Base-by-base conservation (phyloP, 2,329 filamentous ascomycete genomes). In the Fusarium palustre region DNA sequence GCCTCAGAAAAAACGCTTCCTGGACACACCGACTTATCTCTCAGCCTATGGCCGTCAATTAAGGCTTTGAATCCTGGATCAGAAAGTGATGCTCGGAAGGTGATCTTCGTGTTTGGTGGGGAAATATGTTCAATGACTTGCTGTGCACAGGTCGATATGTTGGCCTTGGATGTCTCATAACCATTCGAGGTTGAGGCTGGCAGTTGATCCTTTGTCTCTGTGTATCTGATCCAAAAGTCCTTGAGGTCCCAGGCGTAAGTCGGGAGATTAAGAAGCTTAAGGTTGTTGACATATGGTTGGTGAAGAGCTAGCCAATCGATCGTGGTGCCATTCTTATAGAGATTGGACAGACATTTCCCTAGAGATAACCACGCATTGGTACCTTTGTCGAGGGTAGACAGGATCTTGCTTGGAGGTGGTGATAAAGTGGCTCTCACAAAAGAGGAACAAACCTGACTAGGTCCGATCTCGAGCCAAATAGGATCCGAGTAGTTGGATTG, bases 221-320 rank as follows among this genome's bases (percentile, higher is more conserved):
- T 49, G 30, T 45, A 43, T 11, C n/a, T 31, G 39, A 55, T 55
- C 52, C 52, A 55, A 42, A n/a, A 55, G 15, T 55, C 28, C 20
- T 43, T 22, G 5, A 45, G 22, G 15, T 55, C 39, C 52, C 52
- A 55, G 15, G 39, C 28, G 20, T 55, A 55, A 12, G 25, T 34
- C 2, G 52, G 52, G 3, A 55, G 30, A 7, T 28, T 45, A 18
- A 34, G 30, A 10, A 49, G n/a, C 10, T 28, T 25, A n/a, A 34
- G 28, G 9, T 24, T 42, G 13, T 36, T 16, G 11, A 36, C 28
- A 34, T 49, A 49, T 18, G 47, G 47, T 12, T 33, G 30, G 9
- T 49, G 30, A 34, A 49, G 33, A 12, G 28, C 28, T 38, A 49
- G 47, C 47, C 47, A 49, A 24, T 49, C 47, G 7, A 49, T 24